Evolutionary conservation across 495 filamentous ascomycete species (phyloP).

Genomic region (Cercophora newfieldiana): DNA sequence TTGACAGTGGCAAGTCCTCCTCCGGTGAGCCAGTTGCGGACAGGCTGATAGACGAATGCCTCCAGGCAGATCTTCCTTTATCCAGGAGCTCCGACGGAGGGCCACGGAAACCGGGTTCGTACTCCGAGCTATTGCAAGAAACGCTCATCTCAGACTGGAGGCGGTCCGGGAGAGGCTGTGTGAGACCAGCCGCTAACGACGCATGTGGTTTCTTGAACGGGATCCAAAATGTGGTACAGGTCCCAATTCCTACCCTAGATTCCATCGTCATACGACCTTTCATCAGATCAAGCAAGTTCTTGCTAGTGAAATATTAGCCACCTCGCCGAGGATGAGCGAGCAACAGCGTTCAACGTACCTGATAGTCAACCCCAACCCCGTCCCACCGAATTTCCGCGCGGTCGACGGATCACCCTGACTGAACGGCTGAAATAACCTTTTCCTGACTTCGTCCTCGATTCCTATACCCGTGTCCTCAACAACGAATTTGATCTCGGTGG

Average conservation of each 20-base stretch:
- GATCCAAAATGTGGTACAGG: conserved; percentile 66
- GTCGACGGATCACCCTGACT: conserved; percentile 81
- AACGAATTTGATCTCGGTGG: conserved; percentile 56
- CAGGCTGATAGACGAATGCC: conserved; percentile 35
- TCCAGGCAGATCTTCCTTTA: conserved; percentile 31
- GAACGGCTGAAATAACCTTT: conserved; percentile 80
- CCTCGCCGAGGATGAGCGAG: background rate
- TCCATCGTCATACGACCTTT: conserved; percentile 68
- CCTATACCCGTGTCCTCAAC: conserved; percentile 85
- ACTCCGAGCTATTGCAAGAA: conserved; percentile 57
- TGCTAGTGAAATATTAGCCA: no score
- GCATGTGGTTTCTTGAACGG: conserved; percentile 59
- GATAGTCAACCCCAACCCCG: conserved; percentile 78
- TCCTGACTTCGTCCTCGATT: conserved; percentile 71
- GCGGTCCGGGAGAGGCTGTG: conserved; percentile 57
- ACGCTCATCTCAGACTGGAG: conserved; percentile 63
- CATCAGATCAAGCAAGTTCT: conserved; percentile 79
- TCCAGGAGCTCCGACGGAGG: conserved; percentile 34
- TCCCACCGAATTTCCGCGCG: conserved; percentile 75
- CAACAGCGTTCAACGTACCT: background rate
- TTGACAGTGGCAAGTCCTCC: conserved; percentile 42
- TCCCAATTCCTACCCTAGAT: conserved; percentile 60
- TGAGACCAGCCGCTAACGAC: conserved; percentile 37
- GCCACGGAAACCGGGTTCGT: conserved; percentile 37
- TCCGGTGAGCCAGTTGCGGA: conserved; percentile 28